These are phyloP conservation scores for Lasiodiplodia gonubiensis DNA, from an alignment of 2,329 filamentous ascomycete species.

Conservation along the genomic window DNA sequence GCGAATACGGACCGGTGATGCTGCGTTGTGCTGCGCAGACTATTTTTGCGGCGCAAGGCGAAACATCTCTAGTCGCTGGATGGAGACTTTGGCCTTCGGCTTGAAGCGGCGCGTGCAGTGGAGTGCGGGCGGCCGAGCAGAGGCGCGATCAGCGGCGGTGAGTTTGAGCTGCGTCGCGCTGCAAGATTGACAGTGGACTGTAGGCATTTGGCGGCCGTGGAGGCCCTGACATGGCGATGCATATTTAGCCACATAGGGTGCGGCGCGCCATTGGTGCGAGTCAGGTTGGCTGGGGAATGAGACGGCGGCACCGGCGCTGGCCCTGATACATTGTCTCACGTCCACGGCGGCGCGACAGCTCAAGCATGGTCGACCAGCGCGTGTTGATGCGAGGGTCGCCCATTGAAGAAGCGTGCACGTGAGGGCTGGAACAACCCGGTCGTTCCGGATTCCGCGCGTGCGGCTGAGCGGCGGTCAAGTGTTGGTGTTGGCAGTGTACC, in stretches of 20 bases:
- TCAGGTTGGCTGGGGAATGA: conserved; percentile 23
- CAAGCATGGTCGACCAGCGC: conserved; percentile 6
- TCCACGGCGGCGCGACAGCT: neutral
- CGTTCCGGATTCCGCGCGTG: conserved; percentile 19
- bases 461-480: conserved; percentile 24
- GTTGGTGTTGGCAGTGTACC: conserved; percentile 20
- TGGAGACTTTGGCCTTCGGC: conserved; percentile 4
- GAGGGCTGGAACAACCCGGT: neutral
- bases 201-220: neutral
- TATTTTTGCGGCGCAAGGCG: neutral
- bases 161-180: conserved; percentile 8
- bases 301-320: conserved; percentile 22
- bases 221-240: conserved; percentile 11
- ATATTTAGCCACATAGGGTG: conserved; percentile 19
- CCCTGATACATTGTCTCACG: neutral
- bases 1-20: conserved; percentile 7
- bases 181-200: conserved; percentile 19
- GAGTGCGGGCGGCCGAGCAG: neutral
- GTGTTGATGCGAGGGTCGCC: neutral
- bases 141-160: conserved; percentile 16
- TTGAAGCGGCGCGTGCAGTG: neutral
- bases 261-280: conserved; percentile 11
- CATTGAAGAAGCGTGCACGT: neutral
- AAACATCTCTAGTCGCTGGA: neutral
- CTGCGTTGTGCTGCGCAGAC: conserved; percentile 12